Percentiles rank a stretch among this genome's conserved stretches.
Conservation (phyloP, 768 basidiomycete species). For the Collybia sp. region DNA sequence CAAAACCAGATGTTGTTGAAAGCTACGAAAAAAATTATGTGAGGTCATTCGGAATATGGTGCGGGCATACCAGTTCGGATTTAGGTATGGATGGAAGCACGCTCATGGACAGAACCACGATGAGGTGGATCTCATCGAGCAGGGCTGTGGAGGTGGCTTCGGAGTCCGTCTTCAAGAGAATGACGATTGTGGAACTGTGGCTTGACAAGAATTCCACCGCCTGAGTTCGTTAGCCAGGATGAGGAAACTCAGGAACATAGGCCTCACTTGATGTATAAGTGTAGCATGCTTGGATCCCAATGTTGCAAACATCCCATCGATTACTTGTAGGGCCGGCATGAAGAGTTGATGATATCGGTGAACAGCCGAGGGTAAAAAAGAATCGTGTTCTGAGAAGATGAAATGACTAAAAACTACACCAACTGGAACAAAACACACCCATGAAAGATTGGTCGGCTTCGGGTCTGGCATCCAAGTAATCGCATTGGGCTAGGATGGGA, state of each 20-base stretch:
- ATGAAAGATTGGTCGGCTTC: conserved; percentile 80
- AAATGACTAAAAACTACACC: not conserved
- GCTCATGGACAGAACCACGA: conserved; percentile 66
- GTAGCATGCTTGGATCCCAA: conserved; percentile 65
- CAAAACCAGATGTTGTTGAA: conserved; percentile 75
- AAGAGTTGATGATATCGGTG: conserved; percentile 90
- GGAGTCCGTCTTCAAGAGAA: conserved; percentile 73
- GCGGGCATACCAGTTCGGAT: conserved; percentile 65
- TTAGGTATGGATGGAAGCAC: conserved; percentile 71
- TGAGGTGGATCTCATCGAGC: conserved; percentile 75
- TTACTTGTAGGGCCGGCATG: conserved; percentile 81
- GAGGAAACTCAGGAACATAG: not conserved
- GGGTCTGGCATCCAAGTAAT: conserved; percentile 82
- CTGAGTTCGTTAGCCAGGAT: conserved; percentile 27
- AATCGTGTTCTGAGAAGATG: conserved; percentile 58
- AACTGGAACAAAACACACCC: conserved; percentile 38
- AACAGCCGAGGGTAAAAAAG: conserved; percentile 84
- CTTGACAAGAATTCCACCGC: conserved; percentile 76
- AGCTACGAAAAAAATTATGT: conserved; percentile 25
- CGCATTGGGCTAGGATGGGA: conserved; percentile 73
- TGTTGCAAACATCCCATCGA: conserved; percentile 74
- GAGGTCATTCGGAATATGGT: not conserved
- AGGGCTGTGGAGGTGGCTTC: conserved; percentile 57
- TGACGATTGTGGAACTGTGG: conserved; percentile 81
- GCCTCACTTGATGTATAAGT: conserved; percentile 60